phyloP scores from a whole-genome alignment of 1,284 basidiomycete species.

The Inonotus hispidus region DNA sequence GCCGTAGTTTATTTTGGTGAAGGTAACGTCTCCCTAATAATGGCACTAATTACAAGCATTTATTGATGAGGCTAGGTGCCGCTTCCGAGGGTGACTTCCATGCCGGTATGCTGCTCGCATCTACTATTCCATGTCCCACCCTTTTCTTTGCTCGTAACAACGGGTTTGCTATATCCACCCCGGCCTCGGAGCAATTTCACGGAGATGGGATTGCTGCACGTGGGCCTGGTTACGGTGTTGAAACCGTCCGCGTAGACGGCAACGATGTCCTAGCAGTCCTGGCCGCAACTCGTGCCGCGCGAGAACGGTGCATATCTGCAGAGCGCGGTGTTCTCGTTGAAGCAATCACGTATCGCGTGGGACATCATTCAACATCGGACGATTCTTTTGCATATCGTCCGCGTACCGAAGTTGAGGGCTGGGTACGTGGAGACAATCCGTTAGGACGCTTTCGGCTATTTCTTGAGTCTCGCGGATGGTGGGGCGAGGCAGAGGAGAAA shows the following conservation, averaged over 20 bases:
- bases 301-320: conserved; percentile 70
- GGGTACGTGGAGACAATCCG: conserved; percentile 86
- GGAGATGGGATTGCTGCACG: conserved; percentile 87
- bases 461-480: conserved; percentile 83
- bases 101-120: conserved; percentile 72
- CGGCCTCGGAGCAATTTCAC: conserved; percentile 82
- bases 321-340: conserved; percentile 86
- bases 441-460: conserved; percentile 80
- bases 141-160: conserved; percentile 80
- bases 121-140: conserved; percentile 68
- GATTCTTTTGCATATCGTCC: conserved; percentile 90
- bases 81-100: conserved; percentile 78
- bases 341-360: conserved; percentile 91
- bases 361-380: conserved; percentile 95
- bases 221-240: conserved; percentile 93
- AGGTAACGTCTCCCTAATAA: conserved; percentile 26
- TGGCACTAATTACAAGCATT: neutral
- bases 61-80: conserved; percentile 45
- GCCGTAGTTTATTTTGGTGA: conserved; percentile 91
- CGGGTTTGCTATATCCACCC: conserved; percentile 94
- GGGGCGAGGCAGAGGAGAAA: conserved; percentile 74
- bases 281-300: conserved; percentile 75
- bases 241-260: conserved; percentile 88
- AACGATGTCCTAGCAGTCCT: conserved; percentile 91
- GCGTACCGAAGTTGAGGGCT: conserved; percentile 80